phyloP scores from a whole-genome alignment of 306 rosid genomes.

The Arachis hypogaea region DNA sequence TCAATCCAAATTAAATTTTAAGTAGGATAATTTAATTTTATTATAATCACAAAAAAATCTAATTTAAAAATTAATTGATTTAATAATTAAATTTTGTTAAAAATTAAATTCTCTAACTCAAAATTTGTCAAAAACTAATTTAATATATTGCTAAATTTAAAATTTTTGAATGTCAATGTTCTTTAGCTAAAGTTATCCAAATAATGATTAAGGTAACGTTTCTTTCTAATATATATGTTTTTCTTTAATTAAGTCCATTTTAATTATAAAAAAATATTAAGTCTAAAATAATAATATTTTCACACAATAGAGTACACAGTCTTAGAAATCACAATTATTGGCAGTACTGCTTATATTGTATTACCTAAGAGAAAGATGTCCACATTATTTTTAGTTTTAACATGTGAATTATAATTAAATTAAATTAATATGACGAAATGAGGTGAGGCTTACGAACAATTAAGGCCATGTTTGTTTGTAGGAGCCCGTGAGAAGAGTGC shows the following conservation, averaged over 20 bases:
- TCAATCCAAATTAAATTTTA: too few species aligned
- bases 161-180: not conserved
- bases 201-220: too few species aligned
- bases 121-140: too few species aligned
- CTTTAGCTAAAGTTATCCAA: not conserved
- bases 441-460: conserved; percentile 7
- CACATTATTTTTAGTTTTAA: not conserved
- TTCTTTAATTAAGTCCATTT: too few species aligned
- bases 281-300: too few species aligned
- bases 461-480: not conserved
- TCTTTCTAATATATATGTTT: too few species aligned
- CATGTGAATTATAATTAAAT: not conserved
- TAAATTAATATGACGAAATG: not conserved
- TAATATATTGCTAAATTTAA: not conserved
- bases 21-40: too few species aligned
- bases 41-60: too few species aligned
- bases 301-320: not conserved
- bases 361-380: not conserved
- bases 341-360: not conserved
- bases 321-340: not conserved
- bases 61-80: too few species aligned
- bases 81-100: too few species aligned
- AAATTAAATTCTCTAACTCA: too few species aligned
- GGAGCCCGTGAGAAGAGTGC: not conserved
- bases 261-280: too few species aligned